Evolutionary conservation across 495 filamentous ascomycete species (phyloP).

Genomic region (Aspergillus olivimuriae): DNA sequence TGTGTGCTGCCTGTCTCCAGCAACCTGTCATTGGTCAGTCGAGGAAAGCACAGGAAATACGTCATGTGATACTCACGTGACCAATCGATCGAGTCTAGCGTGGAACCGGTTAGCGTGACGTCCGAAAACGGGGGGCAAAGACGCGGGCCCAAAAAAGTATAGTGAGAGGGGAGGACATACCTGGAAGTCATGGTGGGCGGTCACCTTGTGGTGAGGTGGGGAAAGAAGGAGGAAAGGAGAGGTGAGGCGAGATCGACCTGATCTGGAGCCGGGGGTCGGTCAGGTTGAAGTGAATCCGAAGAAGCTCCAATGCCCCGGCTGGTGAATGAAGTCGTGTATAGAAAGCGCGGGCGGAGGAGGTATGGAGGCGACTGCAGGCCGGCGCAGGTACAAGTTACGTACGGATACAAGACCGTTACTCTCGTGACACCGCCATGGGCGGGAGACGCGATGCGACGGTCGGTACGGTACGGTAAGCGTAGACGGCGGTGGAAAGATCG

Average conservation of each 20-base stretch:
- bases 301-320: too few relatives aligned
- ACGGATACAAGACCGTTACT: conserved; percentile 14
- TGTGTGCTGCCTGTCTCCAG: conserved; percentile 94
- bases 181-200: conserved; percentile 47
- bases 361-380: background rate
- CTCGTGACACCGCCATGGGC: conserved; percentile 19
- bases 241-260: background rate
- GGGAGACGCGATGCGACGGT: background rate
- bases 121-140: conserved; percentile 12
- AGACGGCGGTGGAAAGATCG: conserved; percentile 3
- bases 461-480: background rate
- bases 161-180: too few relatives aligned
- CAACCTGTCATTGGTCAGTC: conserved; percentile 53
- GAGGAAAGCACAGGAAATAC: background rate
- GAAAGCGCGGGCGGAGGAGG: too few relatives aligned
- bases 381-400: background rate
- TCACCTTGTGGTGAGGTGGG: conserved; percentile 10
- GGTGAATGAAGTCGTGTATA: too few relatives aligned
- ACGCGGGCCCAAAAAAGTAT: background rate
- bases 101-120: conserved; percentile 29
- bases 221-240: background rate
- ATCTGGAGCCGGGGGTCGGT: background rate
- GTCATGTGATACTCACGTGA: conserved; percentile 65
- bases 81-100: conserved; percentile 77
- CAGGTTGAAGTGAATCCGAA: conserved; percentile 3